Evolutionary conservation across 495 filamentous ascomycete genomes (phyloP), one percentile per base, ranked within the genome.

Genomic region (Daldinia caldariorum): DNA sequence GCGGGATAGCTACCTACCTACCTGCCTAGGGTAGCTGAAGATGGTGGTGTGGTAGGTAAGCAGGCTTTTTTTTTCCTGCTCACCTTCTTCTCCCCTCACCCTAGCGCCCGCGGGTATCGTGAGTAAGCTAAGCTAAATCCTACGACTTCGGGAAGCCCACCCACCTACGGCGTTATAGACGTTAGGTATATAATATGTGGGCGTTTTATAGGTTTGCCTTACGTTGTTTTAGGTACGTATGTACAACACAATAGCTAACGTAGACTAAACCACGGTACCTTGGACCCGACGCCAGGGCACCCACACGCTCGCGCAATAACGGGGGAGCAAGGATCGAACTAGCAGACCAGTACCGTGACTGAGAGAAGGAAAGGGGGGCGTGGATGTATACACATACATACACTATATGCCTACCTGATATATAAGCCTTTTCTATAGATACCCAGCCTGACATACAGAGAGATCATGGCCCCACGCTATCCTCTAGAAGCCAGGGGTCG

Each of bases 381-480:
- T 61, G 59, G 37, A 41, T 59, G 55, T 58, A 39, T 20, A 49
- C 37, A 16, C 18, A 47, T 7, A 49, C 20, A n/a, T 35, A 51
- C 14, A n/a, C 29, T 26, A 26, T 3, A 26, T 26, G 26, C 3
- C 26, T 26, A 26, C 26, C 1, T 26, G 3, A 3, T 26, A 26
- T 26, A 26, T 26, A 26, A 26, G 26, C 26, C 26, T 26, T 26
- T 26, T 26, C 3, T 26, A 26, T 26, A 26, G 26, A 26, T 26
- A 26, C 26, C 26, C 26, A 26, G 3, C 26, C 26, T 26, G 1
- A 50, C 47, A 1, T 29, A 50, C 9, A 29, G 13, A 8, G 7
- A 35, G 9, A 35, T 5, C 18, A 51, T 47, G 26, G 26, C 26
- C 26, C 26, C 26, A 26, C 26, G 9, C 39, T 2, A 8, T 22